Evolutionary conservation across 75 land plant genomes (phyloP), one percentile per base, ranked within the genome.

Genomic region (Isoetes taiwanensis): DNA sequence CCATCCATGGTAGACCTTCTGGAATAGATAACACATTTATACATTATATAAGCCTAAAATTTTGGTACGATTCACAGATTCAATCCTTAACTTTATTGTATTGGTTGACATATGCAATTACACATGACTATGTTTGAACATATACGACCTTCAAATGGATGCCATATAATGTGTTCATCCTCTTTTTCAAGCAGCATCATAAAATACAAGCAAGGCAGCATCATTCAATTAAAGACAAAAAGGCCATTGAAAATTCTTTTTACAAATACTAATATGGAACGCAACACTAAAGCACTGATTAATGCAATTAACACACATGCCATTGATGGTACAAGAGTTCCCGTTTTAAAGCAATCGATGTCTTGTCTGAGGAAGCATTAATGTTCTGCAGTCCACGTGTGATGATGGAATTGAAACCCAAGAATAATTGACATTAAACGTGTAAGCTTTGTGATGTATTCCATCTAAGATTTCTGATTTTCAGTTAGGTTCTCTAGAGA

Each of bases 21-120:
- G 97, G 97, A 40, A 78, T 91, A 24, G 97, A 91, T 74, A 91
- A 86, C 63, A 78, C 94, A n/a, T n/a, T n/a, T n/a, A n/a, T n/a
- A n/a, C n/a, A n/a, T n/a, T n/a, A n/a, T n/a, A n/a, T n/a, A n/a
- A n/a, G n/a, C n/a, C n/a, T n/a, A n/a, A n/a, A n/a, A n/a, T n/a
- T n/a, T n/a, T n/a, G 57, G 57, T 19, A 28, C 11, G 16, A 10
- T 32, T 19, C 57, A 56, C 11, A 4, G 14, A 21, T 56, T 16
- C 23, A 3, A 39, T 14, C 21, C 56, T 20, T 52, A 1, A 19
- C 20, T 34, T n/a, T n/a, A n/a, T n/a, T n/a, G n/a, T n/a, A n/a
- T n/a, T n/a, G n/a, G n/a, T n/a, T n/a, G n/a, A n/a, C n/a, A n/a
- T n/a, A n/a, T n/a, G n/a, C n/a, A n/a, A n/a, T n/a, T n/a, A n/a